A percentile compares a stretch with the other conserved stretches of the same genome.
These are phyloP conservation scores for Roridomyces roridus DNA, from an alignment of 768 basidiomycete species.

Conservation along the genomic window DNA sequence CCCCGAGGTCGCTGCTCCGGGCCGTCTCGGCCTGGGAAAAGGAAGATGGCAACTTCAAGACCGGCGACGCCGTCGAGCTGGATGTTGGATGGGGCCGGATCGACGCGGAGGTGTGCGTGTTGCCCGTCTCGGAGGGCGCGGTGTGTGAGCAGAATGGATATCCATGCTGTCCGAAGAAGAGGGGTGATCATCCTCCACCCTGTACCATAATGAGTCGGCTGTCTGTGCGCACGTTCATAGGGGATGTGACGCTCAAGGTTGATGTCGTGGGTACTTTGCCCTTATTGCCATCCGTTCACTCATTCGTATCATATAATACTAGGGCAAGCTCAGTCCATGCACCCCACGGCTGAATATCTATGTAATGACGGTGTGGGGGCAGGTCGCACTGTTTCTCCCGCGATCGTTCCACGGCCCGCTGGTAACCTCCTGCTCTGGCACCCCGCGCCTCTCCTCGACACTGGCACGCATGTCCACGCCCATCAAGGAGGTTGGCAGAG, in stretches of 20 bases:
- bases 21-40: too few species aligned
- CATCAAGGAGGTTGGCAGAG: not conserved
- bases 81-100: too few species aligned
- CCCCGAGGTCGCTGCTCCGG: not conserved
- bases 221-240: not conserved
- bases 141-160: not conserved
- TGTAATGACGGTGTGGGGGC: not conserved
- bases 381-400: constrained; percentile 2
- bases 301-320: too few species aligned
- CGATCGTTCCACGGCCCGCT: constrained; percentile 11
- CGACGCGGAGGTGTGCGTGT: constrained; percentile 3
- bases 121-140: not conserved
- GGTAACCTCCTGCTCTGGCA: not conserved
- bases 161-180: not conserved
- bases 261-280: too few species aligned
- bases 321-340: too few species aligned
- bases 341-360: not conserved
- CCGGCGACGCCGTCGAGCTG: too few species aligned
- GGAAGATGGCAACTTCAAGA: too few species aligned
- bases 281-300: too few species aligned
- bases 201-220: not conserved
- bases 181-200: too few species aligned
- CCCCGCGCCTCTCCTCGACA: not conserved
- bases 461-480: not conserved
- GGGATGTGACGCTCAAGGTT: not conserved